These are phyloP conservation scores for Ceratocystis eucalypticola DNA, from an alignment of 2,329 filamentous ascomycete genomes.

Conservation along the genomic window DNA sequence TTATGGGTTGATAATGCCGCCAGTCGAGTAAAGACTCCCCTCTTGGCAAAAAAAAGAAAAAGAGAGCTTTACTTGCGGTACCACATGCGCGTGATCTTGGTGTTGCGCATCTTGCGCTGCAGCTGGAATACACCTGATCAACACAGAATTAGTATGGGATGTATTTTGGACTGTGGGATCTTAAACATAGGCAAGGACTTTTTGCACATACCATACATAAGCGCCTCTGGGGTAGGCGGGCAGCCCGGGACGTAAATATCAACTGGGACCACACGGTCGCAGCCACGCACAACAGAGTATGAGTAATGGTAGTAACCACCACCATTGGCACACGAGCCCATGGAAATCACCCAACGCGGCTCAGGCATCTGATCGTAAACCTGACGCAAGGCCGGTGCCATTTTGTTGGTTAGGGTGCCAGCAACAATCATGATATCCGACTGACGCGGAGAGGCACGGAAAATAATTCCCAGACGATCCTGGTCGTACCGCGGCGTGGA, in stretches of 20 bases:
- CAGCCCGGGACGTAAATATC: constrained; percentile 71
- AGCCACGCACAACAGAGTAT: constrained; percentile 62
- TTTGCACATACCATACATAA: constrained; percentile 41
- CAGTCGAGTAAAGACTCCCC: background rate
- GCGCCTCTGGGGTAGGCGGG: constrained; percentile 46
- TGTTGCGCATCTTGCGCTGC: constrained; percentile 60
- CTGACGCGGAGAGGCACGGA: constrained; percentile 75
- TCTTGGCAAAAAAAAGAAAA: too few relatives aligned
- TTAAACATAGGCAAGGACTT: background rate
- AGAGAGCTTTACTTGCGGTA: constrained; percentile 37
- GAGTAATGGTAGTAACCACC: constrained; percentile 81
- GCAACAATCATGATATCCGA: constrained; percentile 91
- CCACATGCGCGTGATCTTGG: constrained; percentile 43
- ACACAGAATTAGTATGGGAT: background rate
- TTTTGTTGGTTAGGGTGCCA: constrained; percentile 89
- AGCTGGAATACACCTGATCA: constrained; percentile 48
- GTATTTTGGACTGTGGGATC: background rate
- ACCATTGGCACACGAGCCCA: constrained; percentile 75
- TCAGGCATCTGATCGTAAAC: constrained; percentile 96
- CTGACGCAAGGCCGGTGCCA: constrained; percentile 79
- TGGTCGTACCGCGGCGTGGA: constrained; percentile 82
- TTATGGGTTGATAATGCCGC: background rate
- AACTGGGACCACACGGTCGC: constrained; percentile 64
- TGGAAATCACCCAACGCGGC: constrained; percentile 70
- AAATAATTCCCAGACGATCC: constrained; percentile 78